Evolutionary conservation across 2,329 filamentous ascomycete genomes (phyloP).

Genomic region (Monilinia aucupariae): DNA sequence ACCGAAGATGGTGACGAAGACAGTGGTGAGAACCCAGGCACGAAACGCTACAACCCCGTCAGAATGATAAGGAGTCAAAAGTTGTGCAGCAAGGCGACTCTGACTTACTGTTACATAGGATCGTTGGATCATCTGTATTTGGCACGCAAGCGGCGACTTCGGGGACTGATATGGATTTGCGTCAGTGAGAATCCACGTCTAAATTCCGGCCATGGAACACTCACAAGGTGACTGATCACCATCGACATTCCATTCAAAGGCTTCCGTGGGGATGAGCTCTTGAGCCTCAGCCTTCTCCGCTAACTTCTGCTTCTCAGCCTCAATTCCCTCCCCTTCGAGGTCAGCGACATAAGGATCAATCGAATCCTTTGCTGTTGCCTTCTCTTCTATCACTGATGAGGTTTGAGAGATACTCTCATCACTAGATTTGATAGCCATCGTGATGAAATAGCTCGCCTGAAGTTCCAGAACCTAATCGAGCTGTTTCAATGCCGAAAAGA

Average conservation of each 20-base stretch:
- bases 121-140: constrained; percentile 2
- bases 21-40: constrained; percentile 56
- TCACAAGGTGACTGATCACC: constrained; percentile 4
- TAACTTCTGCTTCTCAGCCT: not conserved
- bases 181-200: not conserved
- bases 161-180: not conserved
- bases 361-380: not conserved
- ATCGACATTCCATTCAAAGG: constrained; percentile 1
- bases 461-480: not conserved
- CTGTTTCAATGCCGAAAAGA: not conserved
- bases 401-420: not conserved
- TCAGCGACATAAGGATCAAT: not conserved
- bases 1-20: constrained; percentile 18
- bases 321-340: not conserved
- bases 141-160: constrained; percentile 5
- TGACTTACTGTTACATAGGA: not conserved
- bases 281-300: not conserved
- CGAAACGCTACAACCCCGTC: constrained; percentile 40
- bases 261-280: constrained; percentile 3
- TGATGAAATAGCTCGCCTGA: not conserved
- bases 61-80: not conserved
- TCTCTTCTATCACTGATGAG: no score
- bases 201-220: not conserved
- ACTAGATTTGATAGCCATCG: not conserved
- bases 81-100: no score